Base-by-base conservation (phyloP, 2,329 filamentous ascomycete species). In the Blastomyces gilchristii region DNA sequence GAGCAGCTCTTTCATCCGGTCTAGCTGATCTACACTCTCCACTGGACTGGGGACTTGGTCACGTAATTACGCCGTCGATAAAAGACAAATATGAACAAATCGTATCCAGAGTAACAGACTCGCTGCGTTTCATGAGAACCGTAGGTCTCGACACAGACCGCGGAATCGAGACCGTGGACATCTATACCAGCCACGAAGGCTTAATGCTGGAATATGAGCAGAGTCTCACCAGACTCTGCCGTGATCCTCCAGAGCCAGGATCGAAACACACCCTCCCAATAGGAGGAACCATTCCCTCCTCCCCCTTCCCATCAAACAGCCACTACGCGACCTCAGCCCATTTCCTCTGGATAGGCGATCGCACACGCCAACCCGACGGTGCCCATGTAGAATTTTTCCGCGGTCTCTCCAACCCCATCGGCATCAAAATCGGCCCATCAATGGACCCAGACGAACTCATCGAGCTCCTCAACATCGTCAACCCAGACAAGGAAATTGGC, bases 351-450 rank as follows among this genome's bases (percentile, higher is more conserved):
- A 95, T 99, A 70, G 94, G 94, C 62, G 94, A 99, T 76, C 89
- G 94, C 67, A 99, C 94, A 1, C 86, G 94, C 57, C 93, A 97
- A 77, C 85, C 97, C 56, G 89, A 94, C 72, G 90, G 93, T 69
- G 93, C 89, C 0, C 94, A 99, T 76, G 89, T 99, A 66, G 94
- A 99, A 77, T 99, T 95, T 81, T 96, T 97, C 83, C 88, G 94
- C 56, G 94, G 94, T 64, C 88, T 99, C 68, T 88, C 90, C 70
- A 99, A 99, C 78, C 94, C 94, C 0, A 90, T 99, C 69, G 94
- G 94, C 65, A 87, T 99, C 77, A 99, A 99, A 76, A 89, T 99
- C 63, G 94, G 94, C 0, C 94, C 94, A 9, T 88, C 86, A 5
- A 97, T 96, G 71, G 84, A 87, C 2, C 80, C 84, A 0, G 78